Evolutionary conservation across 164 flowering plant genomes (phyloP).

Genomic region (Berberis vulgaris): DNA sequence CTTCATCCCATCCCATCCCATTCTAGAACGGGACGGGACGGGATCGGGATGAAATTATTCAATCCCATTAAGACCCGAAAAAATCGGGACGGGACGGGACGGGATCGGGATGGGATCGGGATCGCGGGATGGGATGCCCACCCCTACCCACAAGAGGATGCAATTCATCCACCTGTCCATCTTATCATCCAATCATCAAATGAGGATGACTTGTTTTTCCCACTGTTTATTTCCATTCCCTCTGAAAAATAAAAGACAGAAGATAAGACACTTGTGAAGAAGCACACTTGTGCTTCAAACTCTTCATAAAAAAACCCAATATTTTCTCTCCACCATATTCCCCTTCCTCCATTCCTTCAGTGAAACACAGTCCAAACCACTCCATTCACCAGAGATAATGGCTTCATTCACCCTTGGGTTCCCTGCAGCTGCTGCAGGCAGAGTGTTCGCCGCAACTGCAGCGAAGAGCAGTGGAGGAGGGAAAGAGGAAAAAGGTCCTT

Average conservation of each 20-base stretch:
- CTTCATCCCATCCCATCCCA: no score
- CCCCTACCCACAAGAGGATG: background rate
- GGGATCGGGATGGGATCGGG: no score
- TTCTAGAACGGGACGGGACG: no score
- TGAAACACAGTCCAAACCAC: background rate
- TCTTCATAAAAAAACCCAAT: background rate
- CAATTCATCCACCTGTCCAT: slow-evolving; percentile 20
- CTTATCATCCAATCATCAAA: slow-evolving; percentile 9
- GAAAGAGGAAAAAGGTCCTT: slow-evolving; percentile 49
- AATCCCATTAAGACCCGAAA: no score
- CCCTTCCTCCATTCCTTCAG: background rate
- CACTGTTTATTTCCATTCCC: background rate
- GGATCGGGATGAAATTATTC: no score
- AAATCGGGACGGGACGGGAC: no score
- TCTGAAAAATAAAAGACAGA: background rate
- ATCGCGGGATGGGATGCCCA: no score
- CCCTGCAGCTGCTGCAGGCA: slow-evolving; percentile 24
- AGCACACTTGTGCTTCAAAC: slow-evolving; percentile 29
- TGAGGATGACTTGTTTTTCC: background rate
- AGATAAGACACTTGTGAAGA: slow-evolving; percentile 62
- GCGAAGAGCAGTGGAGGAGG: slow-evolving; percentile 39
- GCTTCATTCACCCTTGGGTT: slow-evolving; percentile 38
- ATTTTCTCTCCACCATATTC: background rate
- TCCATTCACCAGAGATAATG: slow-evolving; percentile 19
- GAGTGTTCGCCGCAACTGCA: slow-evolving; percentile 56